Evolutionary conservation across 208 protist genomes (phyloP), one percentile per base, ranked within the genome.

Genomic region (Trypanosoma congolense): DNA sequence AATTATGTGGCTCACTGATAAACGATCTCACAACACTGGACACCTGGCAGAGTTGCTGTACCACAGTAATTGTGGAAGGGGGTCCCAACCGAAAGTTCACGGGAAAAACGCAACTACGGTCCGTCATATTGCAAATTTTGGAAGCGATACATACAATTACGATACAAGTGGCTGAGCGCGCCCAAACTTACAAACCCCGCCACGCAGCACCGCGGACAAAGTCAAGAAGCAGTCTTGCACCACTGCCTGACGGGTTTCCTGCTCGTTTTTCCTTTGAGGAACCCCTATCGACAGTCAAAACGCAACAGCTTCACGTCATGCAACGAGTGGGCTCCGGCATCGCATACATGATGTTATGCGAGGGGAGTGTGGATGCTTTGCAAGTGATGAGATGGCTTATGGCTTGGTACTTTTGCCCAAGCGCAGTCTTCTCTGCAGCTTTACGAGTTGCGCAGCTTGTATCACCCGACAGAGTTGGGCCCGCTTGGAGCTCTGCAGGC

Each of bases 1-100:
- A 30, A 12, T 24, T 26, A 14, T 22, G 30, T 29, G 33, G 61
- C n/a, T 31, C 55, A n/a, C 46, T 82, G 21, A 68, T 76, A 29
- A 70, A 62, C 45, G 75, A 87, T 35, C 49, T 82, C 25, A 73
- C 67, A 19, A 70, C 64, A 3, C 45, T 83, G 24, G 75, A 87
- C 25, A 38, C 64, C 22, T 57, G 65, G 21, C 65, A 60, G 10
- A 45, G 50, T 4, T 54, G 21, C 18, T 55, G 60, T 46, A 36
- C 40, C 22, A 9, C 21, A 22, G 6, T 36, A 12, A 4, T 43
- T 41, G 14, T 35, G 2, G 8, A 25, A 25, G 45, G 42, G 9
- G 28, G 24, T 2, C 29, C 28, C 8, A 16, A 14, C 19, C 18
- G 22, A n/a, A 8, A 53, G 12, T 26, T 9, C 36, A 8, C 12